Evolutionary conservation across 202 grass and related monocot genomes (phyloP).

Genomic region (Schoenoplectus tabernaemontani): DNA sequence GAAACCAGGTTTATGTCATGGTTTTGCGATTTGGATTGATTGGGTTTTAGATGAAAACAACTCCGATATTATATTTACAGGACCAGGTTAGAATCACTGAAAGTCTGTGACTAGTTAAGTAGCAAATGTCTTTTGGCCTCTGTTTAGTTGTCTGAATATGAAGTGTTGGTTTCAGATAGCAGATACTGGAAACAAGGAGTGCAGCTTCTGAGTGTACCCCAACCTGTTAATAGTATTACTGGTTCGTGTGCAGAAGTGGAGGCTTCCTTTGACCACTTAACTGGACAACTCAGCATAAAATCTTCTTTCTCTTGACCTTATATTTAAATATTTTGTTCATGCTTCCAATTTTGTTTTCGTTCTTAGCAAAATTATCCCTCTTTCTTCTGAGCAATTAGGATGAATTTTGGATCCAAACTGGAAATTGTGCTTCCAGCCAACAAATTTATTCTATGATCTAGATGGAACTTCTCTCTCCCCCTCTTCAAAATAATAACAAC

Average conservation of each 20-base stretch:
- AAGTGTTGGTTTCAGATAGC: constrained; percentile 32
- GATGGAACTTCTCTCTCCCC: too few species aligned
- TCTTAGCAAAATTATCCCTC: not conserved
- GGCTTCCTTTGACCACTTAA: constrained; percentile 44
- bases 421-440: not conserved
- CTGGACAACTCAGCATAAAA: constrained; percentile 34
- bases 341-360: not conserved
- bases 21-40: constrained; percentile 81
- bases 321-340: constrained; percentile 13
- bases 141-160: not conserved
- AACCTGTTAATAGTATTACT: constrained; percentile 23
- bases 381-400: not conserved
- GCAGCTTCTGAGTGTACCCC: constrained; percentile 62
- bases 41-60: constrained; percentile 61
- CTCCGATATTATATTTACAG: constrained; percentile 38
- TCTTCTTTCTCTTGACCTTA: not conserved
- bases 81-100: constrained; percentile 48
- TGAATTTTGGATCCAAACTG: not conserved
- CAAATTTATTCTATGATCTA: not conserved
- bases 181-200: constrained; percentile 86
- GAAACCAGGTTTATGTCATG: constrained; percentile 55
- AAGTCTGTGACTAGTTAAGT: not conserved
- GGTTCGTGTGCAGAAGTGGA: constrained; percentile 29
- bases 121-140: not conserved
- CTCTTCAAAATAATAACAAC: too few species aligned